phyloP scores from a whole-genome alignment of 1,284 basidiomycete species.

The Ceratobasidium sp. region DNA sequence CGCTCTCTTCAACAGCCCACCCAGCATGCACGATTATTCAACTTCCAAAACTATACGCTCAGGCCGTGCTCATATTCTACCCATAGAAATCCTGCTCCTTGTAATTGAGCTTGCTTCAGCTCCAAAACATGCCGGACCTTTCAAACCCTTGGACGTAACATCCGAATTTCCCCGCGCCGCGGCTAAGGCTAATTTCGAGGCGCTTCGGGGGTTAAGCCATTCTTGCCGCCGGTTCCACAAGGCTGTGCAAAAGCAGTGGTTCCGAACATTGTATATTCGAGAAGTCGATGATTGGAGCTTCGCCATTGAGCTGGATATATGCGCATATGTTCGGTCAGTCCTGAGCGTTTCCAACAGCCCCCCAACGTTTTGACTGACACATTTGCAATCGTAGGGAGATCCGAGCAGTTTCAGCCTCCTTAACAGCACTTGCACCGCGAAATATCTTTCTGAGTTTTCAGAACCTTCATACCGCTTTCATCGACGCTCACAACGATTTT shows the following conservation, averaged over 20 bases:
- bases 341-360: not conserved
- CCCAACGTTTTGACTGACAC: not conserved
- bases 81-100: conserved; percentile 4
- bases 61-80: not conserved
- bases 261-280: conserved; percentile 12
- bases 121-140: not conserved
- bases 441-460: not conserved
- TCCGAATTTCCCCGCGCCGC: not conserved
- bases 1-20: too few relatives aligned
- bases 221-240: conserved; percentile 4
- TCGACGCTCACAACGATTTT: conserved; percentile 30
- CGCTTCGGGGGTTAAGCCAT: not conserved
- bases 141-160: conserved; percentile 3
- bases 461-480: conserved; percentile 29
- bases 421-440: not conserved
- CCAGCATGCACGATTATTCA: too few relatives aligned
- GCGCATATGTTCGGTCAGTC: conserved; percentile 15
- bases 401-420: not conserved
- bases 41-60: too few relatives aligned
- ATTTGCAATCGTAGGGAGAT: conserved; percentile 4
- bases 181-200: not conserved
- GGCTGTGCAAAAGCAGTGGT: conserved; percentile 17
- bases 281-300: conserved; percentile 4
- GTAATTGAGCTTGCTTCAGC: conserved; percentile 2
- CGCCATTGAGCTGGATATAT: not conserved